Percentiles rank a stretch among this genome's conserved stretches.
Conservation (phyloP, 2,329 filamentous ascomycete genomes). For the Aschersonia sp. region DNA sequence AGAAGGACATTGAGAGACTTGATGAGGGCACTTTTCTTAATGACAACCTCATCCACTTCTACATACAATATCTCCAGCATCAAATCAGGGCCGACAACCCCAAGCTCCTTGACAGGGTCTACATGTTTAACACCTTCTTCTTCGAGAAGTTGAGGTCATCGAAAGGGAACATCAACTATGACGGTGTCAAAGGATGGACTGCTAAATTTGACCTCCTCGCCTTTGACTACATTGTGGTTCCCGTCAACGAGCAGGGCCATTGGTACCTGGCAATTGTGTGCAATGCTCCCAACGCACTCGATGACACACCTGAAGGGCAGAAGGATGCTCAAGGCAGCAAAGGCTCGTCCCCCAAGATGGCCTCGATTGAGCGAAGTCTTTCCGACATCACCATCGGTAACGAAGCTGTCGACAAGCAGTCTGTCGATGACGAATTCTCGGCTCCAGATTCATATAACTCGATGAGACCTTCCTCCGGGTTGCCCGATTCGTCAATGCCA, state of each 20-base stretch:
- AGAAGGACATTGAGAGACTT: slow-evolving; percentile 59
- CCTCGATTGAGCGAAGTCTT: slow-evolving; percentile 7
- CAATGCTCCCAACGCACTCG: slow-evolving; percentile 56
- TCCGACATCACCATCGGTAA: slow-evolving; percentile 12
- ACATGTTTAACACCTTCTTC: slow-evolving; percentile 91
- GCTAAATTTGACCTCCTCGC: slow-evolving; percentile 68
- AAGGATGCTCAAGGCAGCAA: slow-evolving; percentile 4
- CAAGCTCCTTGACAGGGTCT: slow-evolving; percentile 48
- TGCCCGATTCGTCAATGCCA: not conserved
- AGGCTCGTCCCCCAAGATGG: slow-evolving; percentile 3
- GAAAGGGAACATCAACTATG: slow-evolving; percentile 60
- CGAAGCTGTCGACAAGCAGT: slow-evolving; percentile 1
- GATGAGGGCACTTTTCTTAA: slow-evolving; percentile 81
- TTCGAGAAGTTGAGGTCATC: slow-evolving; percentile 59
- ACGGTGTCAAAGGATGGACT: slow-evolving; percentile 78
- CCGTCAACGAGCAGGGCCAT: slow-evolving; percentile 74
- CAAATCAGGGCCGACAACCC: slow-evolving; percentile 38
- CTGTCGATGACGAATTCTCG: not conserved
- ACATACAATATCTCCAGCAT: slow-evolving; percentile 59
- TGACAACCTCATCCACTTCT: slow-evolving; percentile 84
- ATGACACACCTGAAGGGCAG: slow-evolving; percentile 5
- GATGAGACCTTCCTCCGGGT: not conserved
- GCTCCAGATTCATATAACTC: slow-evolving; percentile 1
- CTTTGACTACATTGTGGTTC: slow-evolving; percentile 81
- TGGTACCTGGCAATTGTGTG: slow-evolving; percentile 96